A percentile compares a stretch with the other conserved stretches of the same genome.
Conservation (phyloP, 2,329 filamentous ascomycete species). For the Sporothrix dimorphospora region DNA sequence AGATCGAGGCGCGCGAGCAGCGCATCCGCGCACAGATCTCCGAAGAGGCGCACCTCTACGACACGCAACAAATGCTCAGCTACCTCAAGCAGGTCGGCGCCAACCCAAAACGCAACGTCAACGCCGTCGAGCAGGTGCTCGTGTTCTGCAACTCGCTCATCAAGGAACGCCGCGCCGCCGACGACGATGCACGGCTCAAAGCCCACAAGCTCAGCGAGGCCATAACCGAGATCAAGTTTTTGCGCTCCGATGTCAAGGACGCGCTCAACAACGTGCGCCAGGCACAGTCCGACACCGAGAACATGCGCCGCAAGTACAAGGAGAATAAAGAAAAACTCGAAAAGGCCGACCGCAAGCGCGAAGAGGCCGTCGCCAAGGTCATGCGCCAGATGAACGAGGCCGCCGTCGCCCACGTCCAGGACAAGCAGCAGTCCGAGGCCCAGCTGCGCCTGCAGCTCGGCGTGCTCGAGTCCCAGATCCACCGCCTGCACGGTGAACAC, state of each 20-base stretch:
- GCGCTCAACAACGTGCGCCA: not conserved
- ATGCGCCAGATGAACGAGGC: constrained; percentile 16
- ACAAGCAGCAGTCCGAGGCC: constrained; percentile 16
- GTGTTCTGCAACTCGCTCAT: constrained; percentile 8
- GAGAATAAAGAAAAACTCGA: constrained; percentile 22
- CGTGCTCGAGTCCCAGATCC: constrained; percentile 16
- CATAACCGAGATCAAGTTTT: constrained; percentile 13
- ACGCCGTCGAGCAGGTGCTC: constrained; percentile 21
- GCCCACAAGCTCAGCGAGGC: constrained; percentile 16
- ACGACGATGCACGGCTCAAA: not conserved
- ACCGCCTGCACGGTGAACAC: constrained; percentile 4
- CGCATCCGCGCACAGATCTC: constrained; percentile 4
- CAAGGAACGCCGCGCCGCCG: constrained; percentile 1
- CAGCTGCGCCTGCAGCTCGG: constrained; percentile 15
- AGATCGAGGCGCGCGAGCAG: constrained; percentile 10
- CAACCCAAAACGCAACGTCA: constrained; percentile 21
- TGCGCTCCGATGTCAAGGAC: constrained; percentile 19
- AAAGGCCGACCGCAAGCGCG: constrained; percentile 13
- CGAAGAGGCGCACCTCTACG: constrained; percentile 7
- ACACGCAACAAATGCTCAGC: not conserved
- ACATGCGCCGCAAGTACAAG: constrained; percentile 12
- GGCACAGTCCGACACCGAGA: not conserved
- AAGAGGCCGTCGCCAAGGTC: constrained; percentile 11
- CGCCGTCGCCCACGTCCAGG: not conserved
- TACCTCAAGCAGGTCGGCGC: constrained; percentile 13